A percentile compares a stretch with the other conserved stretches of the same genome.
These are phyloP conservation scores for Spergularia marina DNA, from an alignment of 148 eudicot species.

Conservation along the genomic window DNA sequence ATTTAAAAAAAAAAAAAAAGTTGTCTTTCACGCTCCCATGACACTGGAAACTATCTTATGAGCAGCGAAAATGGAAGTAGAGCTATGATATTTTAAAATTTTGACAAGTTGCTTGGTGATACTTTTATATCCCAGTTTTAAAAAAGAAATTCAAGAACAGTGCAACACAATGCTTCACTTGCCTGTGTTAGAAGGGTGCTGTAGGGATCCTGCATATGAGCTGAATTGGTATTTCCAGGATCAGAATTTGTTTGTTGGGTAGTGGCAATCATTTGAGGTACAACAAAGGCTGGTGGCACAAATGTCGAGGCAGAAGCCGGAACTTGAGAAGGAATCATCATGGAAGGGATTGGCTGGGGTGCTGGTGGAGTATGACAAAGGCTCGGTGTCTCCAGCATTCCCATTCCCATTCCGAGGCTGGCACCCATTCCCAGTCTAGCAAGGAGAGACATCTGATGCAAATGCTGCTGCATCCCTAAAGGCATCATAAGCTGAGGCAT, in stretches of 20 bases:
- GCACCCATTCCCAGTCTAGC: slow-evolving; percentile 72
- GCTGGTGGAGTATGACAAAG: slow-evolving; percentile 26
- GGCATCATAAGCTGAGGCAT: slow-evolving; percentile 70
- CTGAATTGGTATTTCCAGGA: slow-evolving; percentile 30
- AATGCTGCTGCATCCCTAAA: slow-evolving; percentile 69
- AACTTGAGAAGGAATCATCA: slow-evolving; percentile 32
- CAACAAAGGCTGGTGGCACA: slow-evolving; percentile 43
- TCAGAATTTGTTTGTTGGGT: slow-evolving; percentile 33
- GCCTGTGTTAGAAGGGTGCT: slow-evolving; percentile 61
- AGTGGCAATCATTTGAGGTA: slow-evolving; percentile 40
- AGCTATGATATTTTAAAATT: too few species aligned
- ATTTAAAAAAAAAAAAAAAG: neutral
- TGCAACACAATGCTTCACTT: slow-evolving; percentile 21
- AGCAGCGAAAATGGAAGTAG: neutral
- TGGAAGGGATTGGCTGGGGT: slow-evolving; percentile 29
- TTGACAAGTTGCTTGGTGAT: too few species aligned
- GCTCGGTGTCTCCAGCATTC: slow-evolving; percentile 46
- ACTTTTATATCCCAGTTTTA: neutral
- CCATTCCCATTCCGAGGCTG: slow-evolving; percentile 56
- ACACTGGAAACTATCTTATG: neutral
- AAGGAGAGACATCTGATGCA: slow-evolving; percentile 67
- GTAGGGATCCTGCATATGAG: slow-evolving; percentile 51
- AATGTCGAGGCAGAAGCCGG: slow-evolving; percentile 32
- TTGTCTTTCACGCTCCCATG: neutral
- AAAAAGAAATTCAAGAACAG: neutral